Base-by-base conservation (phyloP, 108 stramenopile genomes). In the Skeletonema marinoi region DNA sequence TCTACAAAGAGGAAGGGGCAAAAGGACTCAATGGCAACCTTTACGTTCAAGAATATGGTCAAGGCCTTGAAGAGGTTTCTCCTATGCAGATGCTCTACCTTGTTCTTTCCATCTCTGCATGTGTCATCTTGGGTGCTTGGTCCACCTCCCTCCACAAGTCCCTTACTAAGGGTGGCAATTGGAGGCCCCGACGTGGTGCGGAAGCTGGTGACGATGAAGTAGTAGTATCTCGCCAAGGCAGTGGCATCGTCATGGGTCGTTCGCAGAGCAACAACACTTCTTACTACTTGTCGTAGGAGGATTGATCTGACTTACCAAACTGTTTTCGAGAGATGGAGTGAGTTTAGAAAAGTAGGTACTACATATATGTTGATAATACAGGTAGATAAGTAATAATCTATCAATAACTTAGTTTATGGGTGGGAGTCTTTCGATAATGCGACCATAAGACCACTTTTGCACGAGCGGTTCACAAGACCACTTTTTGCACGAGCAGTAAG, bases 21-120 rank as follows among this genome's bases (percentile, higher is more conserved):
- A 69, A 54, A 7, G 44, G 59, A 38, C n/a, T 74, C 32, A 60
- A 33, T 9, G 77, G 68, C 68, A 71, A 60, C 42, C 59, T 71
- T 48, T 74, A 59, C 46, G 62, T 66, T 32, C 63, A 77, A 31
- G 71, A 74, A 48, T 71, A 76, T 14, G 75, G 75, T 10, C 63
- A 75, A 44, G 65, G 51, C 29, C 32, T 62, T 39, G 44, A 54
- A 10, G 62, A 79, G 38, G 83, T 84, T 1, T 61, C 75, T 12
- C 75, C 80, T 1, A 33, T 76, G 19, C 83, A 84, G 60, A 61
- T 77, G 35, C 67, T 80, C 44, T 70, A 59, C 6, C 33, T 84
- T n/a, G 21, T 68, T 29, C 63, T 59, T 11, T 76, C 66, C 38
- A 32, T 79, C 35, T 11, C 42, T 39, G 70, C 80, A 1, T 68